A percentile compares a stretch with the other conserved stretches of the same genome.
These are phyloP conservation scores for Ascochyta koolunga DNA, from an alignment of 2,329 filamentous ascomycete species.

Conservation along the genomic window DNA sequence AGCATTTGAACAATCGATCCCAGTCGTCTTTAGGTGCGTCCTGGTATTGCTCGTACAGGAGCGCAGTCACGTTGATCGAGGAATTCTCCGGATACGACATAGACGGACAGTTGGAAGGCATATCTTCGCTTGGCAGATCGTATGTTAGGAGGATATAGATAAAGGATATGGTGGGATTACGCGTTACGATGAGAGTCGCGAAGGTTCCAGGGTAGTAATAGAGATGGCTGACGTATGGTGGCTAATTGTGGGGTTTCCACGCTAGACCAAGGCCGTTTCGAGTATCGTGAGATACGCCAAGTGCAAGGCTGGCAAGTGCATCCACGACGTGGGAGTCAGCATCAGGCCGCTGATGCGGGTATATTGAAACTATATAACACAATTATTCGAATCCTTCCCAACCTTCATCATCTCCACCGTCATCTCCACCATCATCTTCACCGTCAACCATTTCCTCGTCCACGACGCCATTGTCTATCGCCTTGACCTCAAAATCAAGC, in stretches of 20 bases:
- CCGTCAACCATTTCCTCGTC: constrained; percentile 45
- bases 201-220: neutral
- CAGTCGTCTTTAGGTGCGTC: constrained; percentile 39
- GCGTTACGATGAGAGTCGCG: constrained; percentile 7
- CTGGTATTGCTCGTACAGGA: constrained; percentile 33
- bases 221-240: constrained; percentile 11
- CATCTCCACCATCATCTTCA: constrained; percentile 21
- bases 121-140: neutral
- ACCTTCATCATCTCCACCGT: constrained; percentile 49
- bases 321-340: neutral
- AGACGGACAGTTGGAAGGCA: constrained; percentile 23
- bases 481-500: constrained; percentile 42
- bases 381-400: constrained; percentile 60
- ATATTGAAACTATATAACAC: neutral
- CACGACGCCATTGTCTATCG: constrained; percentile 41
- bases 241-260: constrained; percentile 13
- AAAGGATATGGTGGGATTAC: neutral
- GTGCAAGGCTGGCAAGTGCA: neutral
- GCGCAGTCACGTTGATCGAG: constrained; percentile 29
- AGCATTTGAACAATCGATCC: constrained; percentile 40
- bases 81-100: constrained; percentile 8
- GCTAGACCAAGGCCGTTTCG: constrained; percentile 11
- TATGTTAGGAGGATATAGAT: neutral
- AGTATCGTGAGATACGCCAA: neutral
- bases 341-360: neutral